phyloP scores from a whole-genome alignment of 208 protist species.

The Acanthamoeba castellanii region DNA sequence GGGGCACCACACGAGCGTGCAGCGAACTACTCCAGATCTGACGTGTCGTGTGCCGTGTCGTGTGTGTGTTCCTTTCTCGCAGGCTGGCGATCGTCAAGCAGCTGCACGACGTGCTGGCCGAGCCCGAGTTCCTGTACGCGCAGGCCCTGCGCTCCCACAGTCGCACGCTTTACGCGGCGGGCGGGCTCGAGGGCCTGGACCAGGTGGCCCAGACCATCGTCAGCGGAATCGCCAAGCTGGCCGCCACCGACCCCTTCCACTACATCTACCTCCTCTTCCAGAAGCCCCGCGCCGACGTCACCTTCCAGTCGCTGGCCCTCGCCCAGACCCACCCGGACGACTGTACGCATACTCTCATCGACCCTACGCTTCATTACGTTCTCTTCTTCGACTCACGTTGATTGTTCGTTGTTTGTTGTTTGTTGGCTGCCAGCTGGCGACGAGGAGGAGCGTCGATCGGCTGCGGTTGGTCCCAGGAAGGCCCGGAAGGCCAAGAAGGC shows the following conservation, averaged over 20 bases:
- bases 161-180: background rate
- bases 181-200: conserved; percentile 22
- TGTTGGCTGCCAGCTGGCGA: background rate
- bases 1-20: background rate
- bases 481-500: background rate
- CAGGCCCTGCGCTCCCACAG: background rate
- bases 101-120: conserved; percentile 28
- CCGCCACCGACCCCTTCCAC: background rate
- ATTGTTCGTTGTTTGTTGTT: too few relatives aligned
- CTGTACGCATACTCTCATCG: background rate
- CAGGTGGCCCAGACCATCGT: conserved; percentile 16
- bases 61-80: background rate
- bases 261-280: conserved; percentile 54
- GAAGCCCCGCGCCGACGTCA: background rate
- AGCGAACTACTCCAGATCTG: background rate
- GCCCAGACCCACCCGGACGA: background rate
- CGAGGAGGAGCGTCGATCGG: background rate
- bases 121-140: conserved; percentile 13
- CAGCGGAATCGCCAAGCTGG: background rate
- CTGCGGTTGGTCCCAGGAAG: background rate
- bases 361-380: background rate
- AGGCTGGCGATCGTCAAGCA: conserved; percentile 11
- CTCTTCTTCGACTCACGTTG: background rate
- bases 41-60: background rate
- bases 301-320: background rate